Base-by-base conservation (phyloP, 78 protist species). In the Emiliania huxleyi region DNA sequence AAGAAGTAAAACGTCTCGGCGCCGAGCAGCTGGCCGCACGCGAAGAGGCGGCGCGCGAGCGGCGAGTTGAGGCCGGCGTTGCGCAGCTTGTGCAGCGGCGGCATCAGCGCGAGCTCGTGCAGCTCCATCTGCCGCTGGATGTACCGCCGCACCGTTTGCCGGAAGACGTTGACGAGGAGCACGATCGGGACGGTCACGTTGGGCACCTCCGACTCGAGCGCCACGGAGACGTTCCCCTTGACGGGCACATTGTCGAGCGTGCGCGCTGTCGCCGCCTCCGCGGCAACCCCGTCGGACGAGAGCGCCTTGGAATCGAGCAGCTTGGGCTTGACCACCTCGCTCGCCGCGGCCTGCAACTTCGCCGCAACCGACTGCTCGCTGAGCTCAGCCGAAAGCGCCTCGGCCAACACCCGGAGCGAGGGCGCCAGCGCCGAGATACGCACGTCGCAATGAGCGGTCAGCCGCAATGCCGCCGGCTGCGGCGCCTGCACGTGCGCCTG, bases 401-500 rank as follows among this genome's bases (percentile, higher is more conserved):
- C 46, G 48, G 49, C 85, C 29, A 77, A 40, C 37, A 22, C 81
- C 35, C 18, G 2, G 29, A 19, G 35, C 42, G 85, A 3, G 35
- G 48, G 35, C 37, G 1, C 29, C 48, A 40, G 22, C 48, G 85
- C 46, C 18, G 48, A 0, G 29, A 22, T 4, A 6, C 15, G 42
- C 42, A 71, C 85, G 85, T 22, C 85, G 23, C 46, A 37, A 48
- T 77, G 85, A 4, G 40, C 85, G 46, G 85, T 19, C 15, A 77
- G 85, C 15, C 85, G 85, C 22, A 77, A 2, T 29, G 85, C 2
- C 35, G 85, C 46, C 48, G 85, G 85, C 37, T 26, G 85, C 11
- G 42, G 85, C 85, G n/a, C n/a, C 85, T 77, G 85, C 37, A 77
- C 46, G 46, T 77, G 85, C 33, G 85, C 44, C 33, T 18, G 85